Evolutionary conservation across 2,329 filamentous ascomycete species (phyloP), one percentile per base, ranked within the genome.

Genomic region (Trichoderma guizhouense): DNA sequence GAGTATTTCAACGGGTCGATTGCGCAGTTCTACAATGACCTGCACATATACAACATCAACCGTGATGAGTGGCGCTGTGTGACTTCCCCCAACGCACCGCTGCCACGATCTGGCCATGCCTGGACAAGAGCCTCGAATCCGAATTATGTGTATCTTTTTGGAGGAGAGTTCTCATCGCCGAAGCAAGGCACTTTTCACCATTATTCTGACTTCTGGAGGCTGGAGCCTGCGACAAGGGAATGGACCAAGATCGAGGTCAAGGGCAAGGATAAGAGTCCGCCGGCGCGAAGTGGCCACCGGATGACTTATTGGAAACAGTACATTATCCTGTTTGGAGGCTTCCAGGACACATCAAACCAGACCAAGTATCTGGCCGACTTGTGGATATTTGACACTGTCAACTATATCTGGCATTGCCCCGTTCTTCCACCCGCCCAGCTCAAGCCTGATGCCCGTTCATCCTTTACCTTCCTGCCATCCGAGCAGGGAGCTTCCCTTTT

Each of bases 161-260:
- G 96, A 74, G 96, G 95, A 73, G 96, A 99, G 82, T 99, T 99
- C 81, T 97, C 93, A 72, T 95, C 92, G 32, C 96, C 96, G 2
- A 98, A 98, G 80, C 96, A 98, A 82, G 96, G 96, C 5, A 98
- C 95, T 0, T 99, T 99, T 79, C 98, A 99, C 81, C 96, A 99
- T 82, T 99, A 99, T 84, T 97, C 97, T 78, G 96, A 98, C 83
- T 98, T 99, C 81, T 99, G 96, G 95, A 88, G 92, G 64, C 87
- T 98, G 57, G 95, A 98, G 79, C 92, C 95, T 0, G 88, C 87
- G 9, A 91, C 89, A 8, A 88, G 94, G 77, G 96, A 99, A 84
- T 99, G 96, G 96, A 93, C 90, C 71, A 92, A 95, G 73, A 86
- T 99, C 39, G 96, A 99, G 81, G 87, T 86, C 76, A 89, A 89